Evolutionary conservation across 371 early-diverging fungal genomes (phyloP), one percentile per base, ranked within the genome.

Genomic region (Dichotomocladium elegans): DNA sequence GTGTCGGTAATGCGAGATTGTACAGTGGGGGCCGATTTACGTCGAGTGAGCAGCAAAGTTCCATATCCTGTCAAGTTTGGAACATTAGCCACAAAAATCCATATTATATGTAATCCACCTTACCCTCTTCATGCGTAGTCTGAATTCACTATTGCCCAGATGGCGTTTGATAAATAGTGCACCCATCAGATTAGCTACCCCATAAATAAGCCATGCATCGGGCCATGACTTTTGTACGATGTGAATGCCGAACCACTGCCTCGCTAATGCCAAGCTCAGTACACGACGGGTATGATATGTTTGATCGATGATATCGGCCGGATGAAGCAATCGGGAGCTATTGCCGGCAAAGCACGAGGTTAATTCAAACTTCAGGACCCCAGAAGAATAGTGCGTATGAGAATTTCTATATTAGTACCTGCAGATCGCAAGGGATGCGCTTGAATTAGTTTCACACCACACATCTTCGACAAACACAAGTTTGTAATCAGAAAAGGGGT

Each of bases 211-310:
- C 98, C 98, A 98, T 17, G 81, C 74, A 64, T 98, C 98, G 3
- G 84, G 70, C 90, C 92, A 90, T 3, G 80, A 58, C 52, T 88
- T 88, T 10, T 89, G 90, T 15, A 80, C 76, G 31, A 97, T 83
- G 56, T 88, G 90, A 12, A 90, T 82, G 12, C 96, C 96, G 73
- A 95, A 94, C 95, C 95, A 97, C 68, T 96, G 96, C 41, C 80
- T 74, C 11, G 93, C 91, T 0, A 95, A 60, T 3, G 87, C 85
- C 42, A 85, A 67, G 37, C 84, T 82, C 35, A 97, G 63, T n/a
- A 68, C 53, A 1, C 83, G 77, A 44, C 93, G 78, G 0, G 94
- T 89, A 45, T 85, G 86, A 58, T 89, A 95, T 3, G 84, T 86
- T 56, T 92, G 93, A 55, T 97, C 98, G 54, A 95, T 91, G 14